Percentiles rank a stretch among this genome's conserved stretches.
Evolutionary conservation across 352 stramenopile genomes (phyloP).

Genomic region (Globisporangium paroecandrum): DNA sequence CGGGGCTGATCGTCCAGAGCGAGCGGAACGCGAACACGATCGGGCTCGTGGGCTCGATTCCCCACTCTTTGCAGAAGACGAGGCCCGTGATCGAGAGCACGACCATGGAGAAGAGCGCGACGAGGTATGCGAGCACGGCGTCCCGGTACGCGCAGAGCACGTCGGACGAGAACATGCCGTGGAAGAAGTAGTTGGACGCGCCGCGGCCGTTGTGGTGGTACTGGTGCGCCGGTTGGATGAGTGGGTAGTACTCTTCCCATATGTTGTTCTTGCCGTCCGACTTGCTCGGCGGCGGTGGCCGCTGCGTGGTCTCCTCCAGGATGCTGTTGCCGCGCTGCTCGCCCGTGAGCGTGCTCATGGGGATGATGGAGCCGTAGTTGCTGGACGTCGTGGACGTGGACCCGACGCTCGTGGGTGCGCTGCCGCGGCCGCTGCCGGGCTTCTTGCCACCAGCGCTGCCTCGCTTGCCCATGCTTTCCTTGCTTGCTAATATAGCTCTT

Average conservation of each 20-base stretch:
- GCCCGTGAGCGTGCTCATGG: neutral
- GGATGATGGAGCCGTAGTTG: constrained; percentile 28
- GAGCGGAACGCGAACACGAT: constrained; percentile 51
- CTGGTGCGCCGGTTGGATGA: constrained; percentile 79
- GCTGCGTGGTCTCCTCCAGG: neutral
- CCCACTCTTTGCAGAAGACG: constrained; percentile 84
- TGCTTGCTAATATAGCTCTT: neutral
- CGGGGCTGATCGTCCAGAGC: constrained; percentile 76
- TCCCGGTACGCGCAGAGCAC: constrained; percentile 83
- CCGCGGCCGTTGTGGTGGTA: constrained; percentile 73
- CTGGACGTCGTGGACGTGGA: constrained; percentile 16
- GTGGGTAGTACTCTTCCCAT: constrained; percentile 88
- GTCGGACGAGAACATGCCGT: constrained; percentile 85
- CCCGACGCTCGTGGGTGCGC: constrained; percentile 8
- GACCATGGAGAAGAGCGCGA: constrained; percentile 75
- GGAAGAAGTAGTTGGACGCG: constrained; percentile 85
- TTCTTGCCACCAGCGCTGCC: constrained; percentile 29
- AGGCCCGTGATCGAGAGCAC: constrained; percentile 77
- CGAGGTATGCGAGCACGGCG: constrained; percentile 76
- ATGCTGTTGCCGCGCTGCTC: neutral
- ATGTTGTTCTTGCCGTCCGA: constrained; percentile 48
- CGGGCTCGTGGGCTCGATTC: constrained; percentile 41
- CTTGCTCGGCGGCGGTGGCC: constrained; percentile 9
- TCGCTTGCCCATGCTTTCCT: constrained; percentile 33
- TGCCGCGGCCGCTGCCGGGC: constrained; percentile 23